phyloP scores from a whole-genome alignment of 2,329 filamentous ascomycete species.

The Tolypocladium inflatum region DNA sequence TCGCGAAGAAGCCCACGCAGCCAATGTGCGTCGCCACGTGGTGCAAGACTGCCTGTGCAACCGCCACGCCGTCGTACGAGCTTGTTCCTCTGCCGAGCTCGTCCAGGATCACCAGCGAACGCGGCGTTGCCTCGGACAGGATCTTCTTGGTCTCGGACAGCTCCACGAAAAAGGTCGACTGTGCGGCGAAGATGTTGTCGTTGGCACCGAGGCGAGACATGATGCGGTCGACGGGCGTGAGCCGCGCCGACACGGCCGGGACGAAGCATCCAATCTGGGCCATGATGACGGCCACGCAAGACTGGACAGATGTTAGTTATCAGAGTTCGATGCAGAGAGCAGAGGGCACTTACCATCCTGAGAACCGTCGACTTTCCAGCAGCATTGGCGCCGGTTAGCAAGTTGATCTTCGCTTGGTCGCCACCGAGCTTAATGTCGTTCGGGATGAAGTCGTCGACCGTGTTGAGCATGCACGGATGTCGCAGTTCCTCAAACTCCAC shows the following conservation, averaged over 20 bases:
- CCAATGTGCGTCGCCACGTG: conserved; percentile 90
- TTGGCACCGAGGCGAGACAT: conserved; percentile 97
- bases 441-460: conserved; percentile 89
- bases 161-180: conserved; percentile 98
- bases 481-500: conserved; percentile 89
- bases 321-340: not conserved
- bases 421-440: conserved; percentile 89
- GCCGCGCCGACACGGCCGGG: conserved; percentile 67
- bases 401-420: conserved; percentile 68
- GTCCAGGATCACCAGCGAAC: conserved; percentile 92
- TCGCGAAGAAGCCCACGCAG: conserved; percentile 93
- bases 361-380: conserved; percentile 95
- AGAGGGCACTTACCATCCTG: conserved; percentile 60
- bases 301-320: conserved; percentile 35
- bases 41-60: conserved; percentile 94
- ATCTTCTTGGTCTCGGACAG: conserved; percentile 98
- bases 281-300: conserved; percentile 93
- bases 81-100: conserved; percentile 91
- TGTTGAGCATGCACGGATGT: conserved; percentile 88
- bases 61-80: conserved; percentile 92
- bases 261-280: conserved; percentile 93
- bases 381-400: conserved; percentile 92
- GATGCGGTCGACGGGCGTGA: conserved; percentile 92
- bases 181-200: conserved; percentile 97
- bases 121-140: conserved; percentile 82